Evolutionary conservation across 202 grass and related monocot species (phyloP), one percentile per base, ranked within the genome.

Genomic region (Schoenoplectus tabernaemontani): DNA sequence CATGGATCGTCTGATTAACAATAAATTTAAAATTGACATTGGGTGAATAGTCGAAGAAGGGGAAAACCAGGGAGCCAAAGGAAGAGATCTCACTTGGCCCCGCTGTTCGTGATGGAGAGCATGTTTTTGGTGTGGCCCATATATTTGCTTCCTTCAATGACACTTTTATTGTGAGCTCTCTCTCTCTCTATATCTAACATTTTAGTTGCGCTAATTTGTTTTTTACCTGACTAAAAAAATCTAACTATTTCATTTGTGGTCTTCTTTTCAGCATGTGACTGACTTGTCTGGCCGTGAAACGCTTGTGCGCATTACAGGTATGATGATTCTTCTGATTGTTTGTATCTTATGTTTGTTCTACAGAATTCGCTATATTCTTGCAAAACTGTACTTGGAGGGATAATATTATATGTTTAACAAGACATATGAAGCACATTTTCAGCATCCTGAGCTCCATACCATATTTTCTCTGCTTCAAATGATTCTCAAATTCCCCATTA

Each of bases 71-170:
- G 86, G 93, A 96, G 90, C 93, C 93, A 44, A 93, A 93, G 85
- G 93, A 96, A 82, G 93, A 96, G 46, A 96, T 90, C 2, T 81
- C 92, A 26, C 87, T 96, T 83, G 90, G 93, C 19, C 93, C 93
- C 2, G 56, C 85, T 83, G 86, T 96, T 64, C 82, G 90, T 57
- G 90, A 96, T 36, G 93, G 93, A 78, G 93, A 96, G 76, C 83
- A 87, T 87, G 90, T 90, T 6, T 96, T 92, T 82, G 90, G 93
- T 36, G 93, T 96, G 53, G 93, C 93, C 38, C 90, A 85, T 79
- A 85, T 96, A 66, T 96, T 92, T 80, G 93, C 88, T 17, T 96
- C 93, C 34, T 96, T 96, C 76, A 96, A 96, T 16, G 93, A 96
- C 64, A 96, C 90, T 12, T 93, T 96, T 59, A 96, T 96, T 74